Evolutionary conservation across 345 rosid species (phyloP).

Genomic region (Populus ilicifolia): DNA sequence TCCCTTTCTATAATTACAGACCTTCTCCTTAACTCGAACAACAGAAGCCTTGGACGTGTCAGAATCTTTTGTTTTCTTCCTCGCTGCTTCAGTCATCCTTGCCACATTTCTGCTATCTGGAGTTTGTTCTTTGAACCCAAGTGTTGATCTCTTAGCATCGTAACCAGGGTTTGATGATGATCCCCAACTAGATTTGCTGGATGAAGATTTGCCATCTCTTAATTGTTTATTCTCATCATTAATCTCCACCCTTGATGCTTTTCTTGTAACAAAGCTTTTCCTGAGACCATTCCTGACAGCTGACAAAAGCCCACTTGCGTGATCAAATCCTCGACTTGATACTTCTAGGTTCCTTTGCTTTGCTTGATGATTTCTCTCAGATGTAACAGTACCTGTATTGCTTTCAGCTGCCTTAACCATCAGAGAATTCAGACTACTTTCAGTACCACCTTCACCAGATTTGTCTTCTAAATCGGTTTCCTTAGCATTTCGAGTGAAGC

Average conservation of each 20-base stretch:
- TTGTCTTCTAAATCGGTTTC: conserved; percentile 13
- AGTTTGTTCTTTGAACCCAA: conserved; percentile 29
- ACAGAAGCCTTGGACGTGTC: conserved; percentile 18
- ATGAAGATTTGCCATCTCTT: conserved; percentile 33
- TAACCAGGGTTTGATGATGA: conserved; percentile 36
- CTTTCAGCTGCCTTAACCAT: conserved; percentile 22
- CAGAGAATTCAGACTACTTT: conserved; percentile 17
- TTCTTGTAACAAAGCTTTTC: conserved; percentile 51
- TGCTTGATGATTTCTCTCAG: conserved; percentile 28
- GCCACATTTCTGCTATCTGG: conserved; percentile 41
- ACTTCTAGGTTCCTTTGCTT: conserved; percentile 22
- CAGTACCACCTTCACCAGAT: background rate
- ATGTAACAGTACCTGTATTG: conserved; percentile 38
- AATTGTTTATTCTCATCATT: conserved; percentile 18
- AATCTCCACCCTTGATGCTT: conserved; percentile 46
- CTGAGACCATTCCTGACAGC: conserved; percentile 40
- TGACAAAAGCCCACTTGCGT: conserved; percentile 34
- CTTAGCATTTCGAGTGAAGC: conserved; percentile 15
- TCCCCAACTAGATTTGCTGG: conserved; percentile 49
- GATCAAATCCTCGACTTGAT: conserved; percentile 38
- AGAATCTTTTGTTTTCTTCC: conserved; percentile 19
- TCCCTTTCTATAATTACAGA: conserved; percentile 13
- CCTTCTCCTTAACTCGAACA: conserved; percentile 12
- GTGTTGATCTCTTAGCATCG: conserved; percentile 15
- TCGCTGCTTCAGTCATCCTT: conserved; percentile 26